Evolutionary conservation across 768 basidiomycete species (phyloP).

Genomic region (Termitomyces sp.): DNA sequence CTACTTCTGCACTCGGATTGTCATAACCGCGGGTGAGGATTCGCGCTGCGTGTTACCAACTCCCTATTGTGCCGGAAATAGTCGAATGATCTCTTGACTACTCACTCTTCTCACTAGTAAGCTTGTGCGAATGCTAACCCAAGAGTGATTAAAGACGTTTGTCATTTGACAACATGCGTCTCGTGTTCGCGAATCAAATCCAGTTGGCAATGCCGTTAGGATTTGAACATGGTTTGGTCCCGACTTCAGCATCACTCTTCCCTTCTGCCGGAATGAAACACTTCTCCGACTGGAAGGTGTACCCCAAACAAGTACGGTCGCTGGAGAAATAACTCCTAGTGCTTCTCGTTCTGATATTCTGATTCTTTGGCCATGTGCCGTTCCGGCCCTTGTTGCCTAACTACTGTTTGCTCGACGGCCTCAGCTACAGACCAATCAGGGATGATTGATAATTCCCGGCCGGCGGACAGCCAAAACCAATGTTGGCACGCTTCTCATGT

Average conservation of each 20-base stretch:
- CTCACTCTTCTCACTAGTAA: background rate
- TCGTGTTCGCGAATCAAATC: background rate
- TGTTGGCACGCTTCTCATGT: background rate
- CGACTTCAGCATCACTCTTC: too few relatives aligned
- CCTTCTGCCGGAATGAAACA: background rate
- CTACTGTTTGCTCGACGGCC: background rate
- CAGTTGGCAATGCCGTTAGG: background rate
- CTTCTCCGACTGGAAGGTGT: background rate
- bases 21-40: background rate
- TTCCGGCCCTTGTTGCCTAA: too few relatives aligned
- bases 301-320: background rate
- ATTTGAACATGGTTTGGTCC: background rate
- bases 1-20: background rate
- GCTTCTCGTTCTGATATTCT: background rate
- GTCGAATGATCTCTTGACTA: background rate
- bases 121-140: background rate
- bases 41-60: background rate
- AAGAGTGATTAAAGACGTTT: background rate
- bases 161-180: background rate
- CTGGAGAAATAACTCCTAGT: background rate
- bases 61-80: background rate
- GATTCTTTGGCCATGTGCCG: background rate
- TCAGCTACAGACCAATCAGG: background rate
- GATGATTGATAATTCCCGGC: background rate
- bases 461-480: too few relatives aligned